Evolutionary conservation across 2,329 filamentous ascomycete species (phyloP).

Genomic region (Beauveria sp.): DNA sequence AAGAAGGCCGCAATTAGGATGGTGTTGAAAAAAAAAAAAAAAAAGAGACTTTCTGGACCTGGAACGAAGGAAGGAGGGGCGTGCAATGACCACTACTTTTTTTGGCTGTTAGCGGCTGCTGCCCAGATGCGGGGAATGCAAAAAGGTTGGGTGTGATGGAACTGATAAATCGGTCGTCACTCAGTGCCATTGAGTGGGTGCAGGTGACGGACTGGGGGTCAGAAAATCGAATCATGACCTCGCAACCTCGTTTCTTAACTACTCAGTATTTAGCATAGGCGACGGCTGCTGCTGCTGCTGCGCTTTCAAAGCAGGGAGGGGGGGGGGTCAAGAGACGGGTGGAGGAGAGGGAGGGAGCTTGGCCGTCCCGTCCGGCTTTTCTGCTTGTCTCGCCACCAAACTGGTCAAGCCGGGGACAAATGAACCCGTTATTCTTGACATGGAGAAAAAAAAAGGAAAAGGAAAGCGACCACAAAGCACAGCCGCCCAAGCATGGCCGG

Average conservation of each 20-base stretch:
- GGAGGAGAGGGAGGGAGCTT: not conserved
- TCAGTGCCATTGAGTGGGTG: not conserved
- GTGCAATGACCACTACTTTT: not conserved
- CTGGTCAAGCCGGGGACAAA: no score
- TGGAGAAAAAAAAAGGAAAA: no score
- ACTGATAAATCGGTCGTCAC: not conserved
- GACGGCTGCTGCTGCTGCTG: no score
- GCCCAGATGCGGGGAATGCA: constrained; percentile 3
- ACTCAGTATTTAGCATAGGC: no score
- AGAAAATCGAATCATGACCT: not conserved
- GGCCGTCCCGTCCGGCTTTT: not conserved
- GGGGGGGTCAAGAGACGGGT: not conserved
- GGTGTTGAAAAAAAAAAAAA: not conserved
- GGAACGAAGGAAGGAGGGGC: not conserved
- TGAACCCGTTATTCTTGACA: no score
- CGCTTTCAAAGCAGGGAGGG: not conserved
- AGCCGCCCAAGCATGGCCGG: no score
- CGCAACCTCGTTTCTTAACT: not conserved
- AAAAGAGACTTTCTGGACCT: not conserved
- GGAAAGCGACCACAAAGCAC: no score
- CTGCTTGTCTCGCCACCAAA: no score
- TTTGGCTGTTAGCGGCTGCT: not conserved
- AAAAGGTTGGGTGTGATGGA: not conserved
- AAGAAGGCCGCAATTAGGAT: not conserved
- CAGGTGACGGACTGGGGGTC: not conserved